Evolutionary conservation across 2,329 filamentous ascomycete species (phyloP).

Genomic region (Cytospora piceicola): DNA sequence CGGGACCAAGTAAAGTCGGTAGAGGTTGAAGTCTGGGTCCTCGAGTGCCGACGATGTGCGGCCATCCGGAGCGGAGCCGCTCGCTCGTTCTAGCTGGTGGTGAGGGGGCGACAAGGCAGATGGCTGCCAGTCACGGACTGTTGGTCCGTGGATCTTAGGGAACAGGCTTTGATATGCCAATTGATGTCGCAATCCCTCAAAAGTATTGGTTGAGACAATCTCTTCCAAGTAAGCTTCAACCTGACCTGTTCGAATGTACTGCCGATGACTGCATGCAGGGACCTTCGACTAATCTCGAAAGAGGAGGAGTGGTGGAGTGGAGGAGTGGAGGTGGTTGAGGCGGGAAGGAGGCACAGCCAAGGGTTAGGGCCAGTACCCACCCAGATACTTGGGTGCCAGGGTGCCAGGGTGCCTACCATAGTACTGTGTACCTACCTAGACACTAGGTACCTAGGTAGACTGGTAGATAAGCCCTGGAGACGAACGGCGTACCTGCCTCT

Average conservation of each 20-base stretch:
- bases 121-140: background rate
- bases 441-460: no score
- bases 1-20: background rate
- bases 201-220: background rate
- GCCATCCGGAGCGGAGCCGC: background rate
- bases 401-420: no score
- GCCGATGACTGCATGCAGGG: background rate
- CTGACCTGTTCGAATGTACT: background rate
- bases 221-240: background rate
- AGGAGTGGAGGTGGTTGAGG: background rate
- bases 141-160: background rate
- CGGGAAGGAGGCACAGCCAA: background rate
- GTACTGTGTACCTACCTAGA: no score
- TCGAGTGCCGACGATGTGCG: background rate
- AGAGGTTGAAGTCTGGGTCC: constrained; percentile 1
- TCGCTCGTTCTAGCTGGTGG: background rate
- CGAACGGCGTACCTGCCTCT: no score
- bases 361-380: background rate
- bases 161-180: background rate
- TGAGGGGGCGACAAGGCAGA: background rate
- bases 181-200: background rate
- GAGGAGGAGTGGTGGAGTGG: no score
- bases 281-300: no score
- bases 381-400: no score
- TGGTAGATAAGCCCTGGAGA: no score